Conservation (phyloP, 129 eudicot species). For the Smallanthus sonchifolius region DNA sequence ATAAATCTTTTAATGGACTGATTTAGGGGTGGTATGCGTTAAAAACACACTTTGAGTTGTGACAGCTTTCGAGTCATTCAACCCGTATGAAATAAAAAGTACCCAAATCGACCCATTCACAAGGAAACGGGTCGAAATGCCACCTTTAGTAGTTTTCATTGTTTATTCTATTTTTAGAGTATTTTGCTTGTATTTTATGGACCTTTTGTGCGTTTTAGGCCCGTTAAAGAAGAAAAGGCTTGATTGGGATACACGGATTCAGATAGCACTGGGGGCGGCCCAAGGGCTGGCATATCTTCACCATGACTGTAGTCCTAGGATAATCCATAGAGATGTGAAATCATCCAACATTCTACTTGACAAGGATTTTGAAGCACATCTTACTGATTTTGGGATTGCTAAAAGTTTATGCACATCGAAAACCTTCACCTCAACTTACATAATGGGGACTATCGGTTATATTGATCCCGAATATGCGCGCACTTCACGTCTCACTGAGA, state of each 20-base stretch:
- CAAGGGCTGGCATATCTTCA: slow-evolving; percentile 99
- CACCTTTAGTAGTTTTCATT: neutral
- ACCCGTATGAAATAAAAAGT: neutral
- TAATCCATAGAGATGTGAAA: slow-evolving; percentile 93
- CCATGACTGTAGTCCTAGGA: slow-evolving; percentile 96
- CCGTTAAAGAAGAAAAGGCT: slow-evolving; percentile 79
- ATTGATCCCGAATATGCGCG: slow-evolving; percentile 99
- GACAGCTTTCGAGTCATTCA: neutral
- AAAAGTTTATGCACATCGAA: slow-evolving; percentile 79
- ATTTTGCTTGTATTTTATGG: neutral
- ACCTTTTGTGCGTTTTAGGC: slow-evolving; percentile 34
- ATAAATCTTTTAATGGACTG: neutral
- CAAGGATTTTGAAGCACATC: slow-evolving; percentile 86
- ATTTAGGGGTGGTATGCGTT: neutral
- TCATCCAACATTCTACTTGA: slow-evolving; percentile 91
- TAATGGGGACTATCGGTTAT: slow-evolving; percentile 96
- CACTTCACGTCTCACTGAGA: slow-evolving; percentile 93
- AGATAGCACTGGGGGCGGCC: slow-evolving; percentile 83
- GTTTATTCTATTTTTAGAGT: neutral
- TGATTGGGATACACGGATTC: slow-evolving; percentile 88
- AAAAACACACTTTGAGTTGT: neutral
- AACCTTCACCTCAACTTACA: slow-evolving; percentile 78
- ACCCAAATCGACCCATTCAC: neutral
- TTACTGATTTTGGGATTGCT: slow-evolving; percentile 97
- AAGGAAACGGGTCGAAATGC: neutral